phyloP scores from a whole-genome alignment of 2,329 filamentous ascomycete genomes.

The Hypomyces rosellus region DNA sequence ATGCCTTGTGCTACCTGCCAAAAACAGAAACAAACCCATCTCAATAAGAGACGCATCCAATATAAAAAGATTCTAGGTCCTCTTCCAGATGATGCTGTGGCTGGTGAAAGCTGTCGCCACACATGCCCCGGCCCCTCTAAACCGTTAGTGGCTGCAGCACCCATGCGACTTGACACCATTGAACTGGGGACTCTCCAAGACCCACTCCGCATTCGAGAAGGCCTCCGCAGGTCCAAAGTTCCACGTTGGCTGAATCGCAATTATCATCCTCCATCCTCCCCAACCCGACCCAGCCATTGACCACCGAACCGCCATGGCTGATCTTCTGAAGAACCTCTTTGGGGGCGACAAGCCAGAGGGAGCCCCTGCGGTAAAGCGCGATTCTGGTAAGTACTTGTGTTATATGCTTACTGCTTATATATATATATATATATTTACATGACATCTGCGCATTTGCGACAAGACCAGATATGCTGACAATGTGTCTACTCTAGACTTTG shows the following conservation, averaged over 20 bases:
- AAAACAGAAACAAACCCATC: no score
- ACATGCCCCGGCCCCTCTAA: no score
- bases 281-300: constrained; percentile 17
- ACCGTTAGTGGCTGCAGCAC: background rate
- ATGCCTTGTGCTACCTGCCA: no score
- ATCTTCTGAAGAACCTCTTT: constrained; percentile 62
- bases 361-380: constrained; percentile 44
- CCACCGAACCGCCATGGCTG: constrained; percentile 41
- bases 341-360: constrained; percentile 53
- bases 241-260: constrained; percentile 13
- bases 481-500: constrained; percentile 61
- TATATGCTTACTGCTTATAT: background rate
- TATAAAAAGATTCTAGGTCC: no score
- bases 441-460: background rate
- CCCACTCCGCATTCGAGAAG: constrained; percentile 10
- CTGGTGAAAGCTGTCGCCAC: no score
- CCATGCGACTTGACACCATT: background rate
- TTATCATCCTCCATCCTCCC: constrained; percentile 10
- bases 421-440: background rate
- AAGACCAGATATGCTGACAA: background rate
- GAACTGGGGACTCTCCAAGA: background rate
- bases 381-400: constrained; percentile 53
- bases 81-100: no score
- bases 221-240: constrained; percentile 13
- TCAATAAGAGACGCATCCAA: no score